Conservation (phyloP, 306 rosid genomes). For the Mimosa bimucronata region DNA sequence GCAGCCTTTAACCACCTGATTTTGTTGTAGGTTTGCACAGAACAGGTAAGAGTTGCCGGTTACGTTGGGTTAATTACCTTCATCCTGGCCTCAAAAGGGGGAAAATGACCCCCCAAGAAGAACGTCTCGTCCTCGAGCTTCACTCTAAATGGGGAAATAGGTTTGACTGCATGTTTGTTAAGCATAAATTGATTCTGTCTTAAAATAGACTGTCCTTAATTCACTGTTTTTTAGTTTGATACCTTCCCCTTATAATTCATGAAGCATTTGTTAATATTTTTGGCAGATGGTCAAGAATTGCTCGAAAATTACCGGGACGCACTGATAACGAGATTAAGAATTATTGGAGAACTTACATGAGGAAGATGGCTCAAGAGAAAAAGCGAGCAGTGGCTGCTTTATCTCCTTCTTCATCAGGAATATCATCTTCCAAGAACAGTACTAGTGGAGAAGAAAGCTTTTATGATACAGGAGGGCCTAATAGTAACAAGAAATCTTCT, state of each 20-base stretch:
- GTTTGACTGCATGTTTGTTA: constrained; percentile 42
- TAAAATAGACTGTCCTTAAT: too few species aligned
- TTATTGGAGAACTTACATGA: constrained; percentile 92
- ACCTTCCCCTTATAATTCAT: constrained; percentile 6
- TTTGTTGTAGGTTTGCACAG: constrained; percentile 86
- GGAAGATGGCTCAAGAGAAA: constrained; percentile 85
- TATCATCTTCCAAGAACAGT: constrained; percentile 40
- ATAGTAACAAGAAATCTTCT: neutral
- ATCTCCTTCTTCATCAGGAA: constrained; percentile 28
- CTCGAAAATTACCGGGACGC: constrained; percentile 87
- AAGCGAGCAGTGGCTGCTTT: constrained; percentile 39
- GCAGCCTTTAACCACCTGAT: constrained; percentile 56
- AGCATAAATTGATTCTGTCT: too few species aligned
- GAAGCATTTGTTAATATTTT: neutral
- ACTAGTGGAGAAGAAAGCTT: constrained; percentile 65
- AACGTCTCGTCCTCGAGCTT: constrained; percentile 73
- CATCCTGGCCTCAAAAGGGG: constrained; percentile 97
- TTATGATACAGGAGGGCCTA: constrained; percentile 68
- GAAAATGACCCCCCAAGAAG: constrained; percentile 88
- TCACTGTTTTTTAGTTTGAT: too few species aligned
- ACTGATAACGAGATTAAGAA: constrained; percentile 98
- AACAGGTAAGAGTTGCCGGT: constrained; percentile 97
- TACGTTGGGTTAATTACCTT: constrained; percentile 97
- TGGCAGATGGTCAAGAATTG: constrained; percentile 94
- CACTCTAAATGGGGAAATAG: constrained; percentile 98